phyloP scores from a whole-genome alignment of 192 early-diverging fungal genomes.

The Coemansia sp. region DNA sequence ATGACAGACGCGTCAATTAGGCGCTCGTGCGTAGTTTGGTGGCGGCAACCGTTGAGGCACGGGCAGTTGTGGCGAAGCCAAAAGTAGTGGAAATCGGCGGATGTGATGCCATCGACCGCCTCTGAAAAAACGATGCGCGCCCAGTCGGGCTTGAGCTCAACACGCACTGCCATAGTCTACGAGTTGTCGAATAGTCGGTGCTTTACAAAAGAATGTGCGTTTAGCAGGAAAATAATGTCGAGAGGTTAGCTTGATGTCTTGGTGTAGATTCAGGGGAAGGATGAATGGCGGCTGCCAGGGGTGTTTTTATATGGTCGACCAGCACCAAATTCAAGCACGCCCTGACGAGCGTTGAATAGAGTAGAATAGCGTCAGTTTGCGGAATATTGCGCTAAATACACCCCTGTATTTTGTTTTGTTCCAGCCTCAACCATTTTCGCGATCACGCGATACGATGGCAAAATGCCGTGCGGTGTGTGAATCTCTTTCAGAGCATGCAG shows the following conservation, averaged over 20 bases:
- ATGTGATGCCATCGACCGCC: neutral
- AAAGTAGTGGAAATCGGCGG: slow-evolving; percentile 55
- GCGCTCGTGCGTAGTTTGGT: slow-evolving; percentile 45
- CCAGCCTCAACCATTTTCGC: neutral
- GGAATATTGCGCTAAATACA: slow-evolving; percentile 2
- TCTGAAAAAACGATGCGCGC: slow-evolving; percentile 33
- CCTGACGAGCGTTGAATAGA: neutral
- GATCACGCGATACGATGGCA: slow-evolving; percentile 22
- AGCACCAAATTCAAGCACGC: too few species aligned
- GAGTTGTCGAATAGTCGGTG: neutral
- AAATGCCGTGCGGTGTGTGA: neutral
- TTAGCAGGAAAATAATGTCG: neutral
- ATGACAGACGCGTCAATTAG: slow-evolving; percentile 46
- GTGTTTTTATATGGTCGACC: neutral
- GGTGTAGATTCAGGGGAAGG: neutral
- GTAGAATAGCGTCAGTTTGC: neutral
- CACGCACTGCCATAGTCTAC: slow-evolving; percentile 25
- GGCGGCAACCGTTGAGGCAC: slow-evolving; percentile 53
- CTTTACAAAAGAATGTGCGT: neutral
- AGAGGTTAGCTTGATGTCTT: neutral
- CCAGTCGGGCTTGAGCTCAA: slow-evolving; percentile 53
- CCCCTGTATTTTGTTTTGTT: neutral
- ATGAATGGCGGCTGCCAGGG: neutral
- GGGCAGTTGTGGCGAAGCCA: slow-evolving; percentile 58
- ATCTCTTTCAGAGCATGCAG: slow-evolving; percentile 5